Conservation (phyloP, 768 basidiomycete species). For the Jaapia argillacea region DNA sequence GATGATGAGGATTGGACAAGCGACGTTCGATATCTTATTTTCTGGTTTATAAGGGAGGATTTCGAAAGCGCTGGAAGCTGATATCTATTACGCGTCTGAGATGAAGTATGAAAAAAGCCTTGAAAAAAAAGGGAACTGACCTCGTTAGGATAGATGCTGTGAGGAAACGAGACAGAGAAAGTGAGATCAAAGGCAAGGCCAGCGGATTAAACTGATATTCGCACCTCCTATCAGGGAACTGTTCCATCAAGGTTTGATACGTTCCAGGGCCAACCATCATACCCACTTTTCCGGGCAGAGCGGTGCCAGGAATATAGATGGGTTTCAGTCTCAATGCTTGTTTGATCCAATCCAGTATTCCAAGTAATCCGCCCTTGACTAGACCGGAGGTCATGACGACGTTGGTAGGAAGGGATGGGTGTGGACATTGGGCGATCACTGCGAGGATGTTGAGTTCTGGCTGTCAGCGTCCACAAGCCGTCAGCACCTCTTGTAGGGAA, state of each 20-base stretch:
- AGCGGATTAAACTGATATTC: not conserved
- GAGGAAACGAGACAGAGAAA: not conserved
- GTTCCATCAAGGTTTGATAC: constrained; percentile 15
- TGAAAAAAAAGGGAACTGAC: not conserved
- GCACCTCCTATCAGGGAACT: not conserved
- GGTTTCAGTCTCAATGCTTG: constrained; percentile 18
- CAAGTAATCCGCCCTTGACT: too few species aligned
- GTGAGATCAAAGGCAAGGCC: not conserved
- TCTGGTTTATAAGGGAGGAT: not conserved
- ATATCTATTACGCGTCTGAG: not conserved
- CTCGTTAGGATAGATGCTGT: not conserved
- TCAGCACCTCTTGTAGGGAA: not conserved
- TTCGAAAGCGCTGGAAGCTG: not conserved
- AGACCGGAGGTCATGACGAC: constrained; percentile 12
- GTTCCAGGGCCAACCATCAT: constrained; percentile 14
- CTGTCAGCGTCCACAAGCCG: constrained; percentile 5
- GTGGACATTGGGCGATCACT: constrained; percentile 25
- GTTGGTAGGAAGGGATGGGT: constrained; percentile 7
- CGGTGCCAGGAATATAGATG: constrained; percentile 18
- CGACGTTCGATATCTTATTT: not conserved
- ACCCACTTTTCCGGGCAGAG: constrained; percentile 20
- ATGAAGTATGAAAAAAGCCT: not conserved
- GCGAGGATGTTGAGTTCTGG: constrained; percentile 17
- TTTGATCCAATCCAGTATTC: constrained; percentile 15
- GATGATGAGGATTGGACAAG: not conserved